Base-by-base conservation (phyloP, 805 yeast genomes). In the Lachancea quebecensis region DNA sequence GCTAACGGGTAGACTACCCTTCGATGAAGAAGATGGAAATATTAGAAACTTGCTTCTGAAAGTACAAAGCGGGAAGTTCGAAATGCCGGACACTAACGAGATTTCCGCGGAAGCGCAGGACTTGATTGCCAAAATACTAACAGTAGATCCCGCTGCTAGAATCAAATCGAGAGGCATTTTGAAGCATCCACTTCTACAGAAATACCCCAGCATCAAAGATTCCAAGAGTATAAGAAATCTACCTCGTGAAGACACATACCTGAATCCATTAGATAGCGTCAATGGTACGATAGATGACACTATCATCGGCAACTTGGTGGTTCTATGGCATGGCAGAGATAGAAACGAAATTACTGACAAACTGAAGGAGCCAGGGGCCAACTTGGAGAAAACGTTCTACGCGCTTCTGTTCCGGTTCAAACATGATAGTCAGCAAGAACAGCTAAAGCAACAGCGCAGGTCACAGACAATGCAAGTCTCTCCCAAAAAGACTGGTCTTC, bases 1-100 rank as follows among this genome's bases (percentile, higher is more conserved):
- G 40, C 73, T 93, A 38, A 90, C 98, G 0, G 99, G 98, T 34
- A 91, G 93, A 63, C 70, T 93, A 47, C 99, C 99, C 1, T 93
- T 93, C 62, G 99, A 93, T 66, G 69, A 65, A 49, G 68, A 64
- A 51, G 97, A 93, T 66, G 97, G 91, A 53, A 89, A 89, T 64
- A 89, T 93, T 52, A 77, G 98, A 56, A 82, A 84, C 57, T 70
- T 93, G 51, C 72, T 93, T 41, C 69, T 88, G 54, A 93, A 93
- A 62, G 99, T 93, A 17, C 97, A 91, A 68, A 78, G 82, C 44
- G 99, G 99, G 34, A 76, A 78, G 56, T 93, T 81, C 63, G 76
- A 76, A 46, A 86, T 91, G 82, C 96, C 96, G 32, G 73, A 73
- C 37, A 81, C 82, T 48, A 74, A 75, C 39, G 83, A 85, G 51